phyloP scores from a whole-genome alignment of 768 basidiomycete species.

The Boletus sp. region DNA sequence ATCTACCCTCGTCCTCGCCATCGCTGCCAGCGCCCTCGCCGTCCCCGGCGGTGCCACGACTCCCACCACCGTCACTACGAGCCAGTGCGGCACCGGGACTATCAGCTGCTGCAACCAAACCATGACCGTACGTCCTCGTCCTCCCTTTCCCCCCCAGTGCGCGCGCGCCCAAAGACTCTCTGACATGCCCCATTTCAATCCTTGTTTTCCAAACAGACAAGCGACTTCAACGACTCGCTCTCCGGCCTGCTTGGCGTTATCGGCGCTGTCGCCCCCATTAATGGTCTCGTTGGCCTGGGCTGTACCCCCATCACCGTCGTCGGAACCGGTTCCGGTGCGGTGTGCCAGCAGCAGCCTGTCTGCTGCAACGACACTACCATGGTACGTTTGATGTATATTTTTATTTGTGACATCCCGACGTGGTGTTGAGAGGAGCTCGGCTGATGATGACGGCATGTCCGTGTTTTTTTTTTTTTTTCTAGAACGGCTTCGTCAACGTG shows the following conservation, averaged over 20 bases:
- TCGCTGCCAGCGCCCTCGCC: conserved; percentile 9
- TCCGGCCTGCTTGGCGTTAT: neutral
- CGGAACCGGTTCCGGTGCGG: neutral
- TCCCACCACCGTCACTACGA: neutral
- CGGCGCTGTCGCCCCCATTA: neutral
- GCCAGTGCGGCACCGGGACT: conserved; percentile 6
- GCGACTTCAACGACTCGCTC: accelerated
- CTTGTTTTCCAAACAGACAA: neutral
- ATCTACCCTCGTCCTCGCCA: conserved; percentile 11
- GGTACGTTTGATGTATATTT: neutral
- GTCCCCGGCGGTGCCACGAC: neutral
- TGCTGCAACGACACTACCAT: neutral
- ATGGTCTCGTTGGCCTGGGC: neutral
- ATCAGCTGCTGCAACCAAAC: conserved; percentile 8
- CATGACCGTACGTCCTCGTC: neutral
- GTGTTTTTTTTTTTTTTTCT: neutral
- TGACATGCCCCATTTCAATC: neutral
- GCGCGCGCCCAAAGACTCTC: neutral
- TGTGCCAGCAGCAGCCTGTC: neutral
- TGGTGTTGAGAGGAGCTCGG: neutral
- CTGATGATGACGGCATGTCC: neutral
- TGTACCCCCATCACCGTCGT: neutral
- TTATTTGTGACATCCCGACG: neutral
- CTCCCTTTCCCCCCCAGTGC: too few species aligned
- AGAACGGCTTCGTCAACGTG: neutral